Conservation (phyloP, 2,329 filamentous ascomycete genomes). For the Ophiostoma fasciatum region DNA sequence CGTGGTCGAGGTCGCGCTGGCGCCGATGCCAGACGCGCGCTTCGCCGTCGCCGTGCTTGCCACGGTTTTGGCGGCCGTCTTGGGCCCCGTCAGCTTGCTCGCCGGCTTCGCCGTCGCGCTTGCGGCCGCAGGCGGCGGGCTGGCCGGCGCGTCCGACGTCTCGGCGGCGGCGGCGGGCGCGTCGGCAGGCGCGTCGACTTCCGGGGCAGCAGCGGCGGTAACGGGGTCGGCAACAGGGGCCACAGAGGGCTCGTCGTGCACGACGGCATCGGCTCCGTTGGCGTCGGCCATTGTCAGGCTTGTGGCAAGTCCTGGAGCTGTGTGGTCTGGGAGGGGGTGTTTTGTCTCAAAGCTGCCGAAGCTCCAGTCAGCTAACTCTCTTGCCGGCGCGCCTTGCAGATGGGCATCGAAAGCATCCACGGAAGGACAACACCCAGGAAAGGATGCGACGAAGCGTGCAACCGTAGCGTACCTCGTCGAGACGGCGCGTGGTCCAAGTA, state of each 20-base stretch:
- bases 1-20: conserved; percentile 5
- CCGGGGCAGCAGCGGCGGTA: conserved; percentile 5
- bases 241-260: conserved; percentile 15
- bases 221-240: conserved; percentile 6
- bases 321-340: not conserved
- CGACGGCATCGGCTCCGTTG: conserved; percentile 18
- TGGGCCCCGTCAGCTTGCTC: conserved; percentile 13
- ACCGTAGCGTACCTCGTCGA: too few species aligned
- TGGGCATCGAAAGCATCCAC: too few species aligned
- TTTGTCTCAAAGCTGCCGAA: not conserved
- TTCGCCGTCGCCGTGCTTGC: conserved; percentile 11
- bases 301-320: not conserved
- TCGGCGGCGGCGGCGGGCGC: conserved; percentile 4
- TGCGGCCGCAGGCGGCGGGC: too few species aligned
- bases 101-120: conserved; percentile 10
- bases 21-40: conserved; percentile 10
- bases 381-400: too few species aligned
- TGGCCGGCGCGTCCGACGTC: conserved; percentile 4
- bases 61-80: conserved; percentile 10
- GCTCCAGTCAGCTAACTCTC: too few species aligned
- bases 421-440: too few species aligned
- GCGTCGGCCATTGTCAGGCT: conserved; percentile 19
- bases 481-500: too few species aligned
- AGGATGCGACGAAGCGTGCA: too few species aligned
- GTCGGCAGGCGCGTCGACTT: conserved; percentile 8